Conservation (phyloP, 495 filamentous ascomycete genomes). For the Aspergillus asperescens region DNA sequence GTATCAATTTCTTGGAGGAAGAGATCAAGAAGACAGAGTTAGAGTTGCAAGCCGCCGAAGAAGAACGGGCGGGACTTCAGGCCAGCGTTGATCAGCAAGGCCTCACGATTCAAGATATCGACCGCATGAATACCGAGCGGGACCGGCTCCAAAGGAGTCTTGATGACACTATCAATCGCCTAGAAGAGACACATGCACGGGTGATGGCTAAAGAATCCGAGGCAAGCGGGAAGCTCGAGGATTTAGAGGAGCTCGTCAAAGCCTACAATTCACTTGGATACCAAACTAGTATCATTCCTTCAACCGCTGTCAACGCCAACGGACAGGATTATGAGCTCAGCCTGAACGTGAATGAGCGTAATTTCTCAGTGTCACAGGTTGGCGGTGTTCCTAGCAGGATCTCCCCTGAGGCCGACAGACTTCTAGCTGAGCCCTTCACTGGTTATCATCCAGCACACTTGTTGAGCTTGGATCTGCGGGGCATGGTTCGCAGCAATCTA, state of each 20-base stretch:
- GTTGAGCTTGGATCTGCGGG: slow-evolving; percentile 77
- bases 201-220: slow-evolving; percentile 80
- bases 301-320: slow-evolving; percentile 77
- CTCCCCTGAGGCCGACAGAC: slow-evolving; percentile 52
- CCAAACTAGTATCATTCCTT: slow-evolving; percentile 82
- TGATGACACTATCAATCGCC: slow-evolving; percentile 62
- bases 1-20: slow-evolving; percentile 69
- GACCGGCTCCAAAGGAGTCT: slow-evolving; percentile 84
- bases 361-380: slow-evolving; percentile 71
- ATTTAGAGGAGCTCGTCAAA: slow-evolving; percentile 79
- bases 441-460: slow-evolving; percentile 88
- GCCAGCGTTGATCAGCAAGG: slow-evolving; percentile 83
- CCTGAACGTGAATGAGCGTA: slow-evolving; percentile 67
- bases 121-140: slow-evolving; percentile 93
- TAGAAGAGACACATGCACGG: slow-evolving; percentile 77
- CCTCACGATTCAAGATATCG: slow-evolving; percentile 93
- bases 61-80: slow-evolving; percentile 73
- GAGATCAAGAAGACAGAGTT: slow-evolving; percentile 71
- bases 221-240: slow-evolving; percentile 76
- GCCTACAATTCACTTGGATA: slow-evolving; percentile 91
- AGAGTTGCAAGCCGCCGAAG: slow-evolving; percentile 74
- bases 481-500: slow-evolving; percentile 73
- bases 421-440: slow-evolving; percentile 71
- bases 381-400: slow-evolving; percentile 49
- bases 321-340: slow-evolving; percentile 77